These are phyloP conservation scores for Ustilago curta DNA, from an alignment of 1,284 basidiomycete genomes.

Conservation along the genomic window DNA sequence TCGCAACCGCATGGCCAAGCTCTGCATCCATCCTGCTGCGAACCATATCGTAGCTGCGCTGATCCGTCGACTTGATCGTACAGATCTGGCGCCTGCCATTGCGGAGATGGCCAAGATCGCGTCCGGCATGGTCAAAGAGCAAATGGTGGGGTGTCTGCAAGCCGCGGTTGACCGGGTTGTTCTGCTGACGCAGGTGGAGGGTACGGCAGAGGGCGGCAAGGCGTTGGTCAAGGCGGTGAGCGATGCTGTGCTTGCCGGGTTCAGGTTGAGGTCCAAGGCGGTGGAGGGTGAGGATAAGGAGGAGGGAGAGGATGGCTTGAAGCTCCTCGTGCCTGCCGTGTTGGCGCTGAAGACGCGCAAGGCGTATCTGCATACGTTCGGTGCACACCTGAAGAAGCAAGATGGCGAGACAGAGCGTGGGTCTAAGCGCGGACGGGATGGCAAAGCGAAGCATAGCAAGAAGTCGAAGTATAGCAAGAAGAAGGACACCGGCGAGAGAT, in stretches of 20 bases:
- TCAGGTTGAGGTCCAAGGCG: slow-evolving; percentile 20
- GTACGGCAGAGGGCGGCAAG: slow-evolving; percentile 7
- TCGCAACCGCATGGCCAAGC: slow-evolving; percentile 50
- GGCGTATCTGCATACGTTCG: slow-evolving; percentile 43
- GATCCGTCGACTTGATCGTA: slow-evolving; percentile 28
- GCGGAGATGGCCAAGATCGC: slow-evolving; percentile 35
- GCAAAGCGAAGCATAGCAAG: slow-evolving; percentile 25
- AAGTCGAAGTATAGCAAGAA: slow-evolving; percentile 14
- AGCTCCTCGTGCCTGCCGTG: slow-evolving; percentile 40
- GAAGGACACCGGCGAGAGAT: slow-evolving; percentile 7
- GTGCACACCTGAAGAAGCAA: slow-evolving; percentile 16
- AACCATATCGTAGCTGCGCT: slow-evolving; percentile 61
- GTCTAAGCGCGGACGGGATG: slow-evolving; percentile 27
- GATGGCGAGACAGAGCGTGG: slow-evolving; percentile 13
- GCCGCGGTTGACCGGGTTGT: slow-evolving; percentile 33
- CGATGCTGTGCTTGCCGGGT: slow-evolving; percentile 28
- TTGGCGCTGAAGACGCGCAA: slow-evolving; percentile 47
- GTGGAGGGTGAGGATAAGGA: neutral
- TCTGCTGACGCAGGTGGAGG: slow-evolving; percentile 7
- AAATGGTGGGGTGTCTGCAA: slow-evolving; percentile 37
- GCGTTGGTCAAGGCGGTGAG: slow-evolving; percentile 27
- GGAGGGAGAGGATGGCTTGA: slow-evolving; percentile 14
- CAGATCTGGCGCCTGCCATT: slow-evolving; percentile 7
- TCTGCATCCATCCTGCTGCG: slow-evolving; percentile 64
- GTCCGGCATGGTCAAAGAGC: slow-evolving; percentile 41